These are phyloP conservation scores for Fusarium graminum DNA, from an alignment of 2,329 filamentous ascomycete species.

Conservation along the genomic window DNA sequence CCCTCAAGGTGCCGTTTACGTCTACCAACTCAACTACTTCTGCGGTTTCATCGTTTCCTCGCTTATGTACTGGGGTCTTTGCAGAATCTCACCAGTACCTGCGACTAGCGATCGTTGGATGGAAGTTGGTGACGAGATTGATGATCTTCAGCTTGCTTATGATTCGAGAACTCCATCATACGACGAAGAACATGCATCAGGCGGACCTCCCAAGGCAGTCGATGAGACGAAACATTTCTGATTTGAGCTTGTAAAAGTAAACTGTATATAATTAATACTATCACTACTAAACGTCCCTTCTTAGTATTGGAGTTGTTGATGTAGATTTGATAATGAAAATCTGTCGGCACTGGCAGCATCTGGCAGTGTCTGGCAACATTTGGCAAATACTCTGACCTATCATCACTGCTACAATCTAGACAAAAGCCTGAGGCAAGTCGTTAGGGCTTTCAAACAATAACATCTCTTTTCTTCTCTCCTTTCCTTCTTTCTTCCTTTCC, in stretches of 20 bases:
- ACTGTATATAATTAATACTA: too few relatives aligned
- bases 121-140: constrained; percentile 76
- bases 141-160: constrained; percentile 65
- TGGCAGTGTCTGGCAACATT: too few relatives aligned
- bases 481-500: too few relatives aligned
- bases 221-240: constrained; percentile 35
- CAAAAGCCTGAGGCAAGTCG: too few relatives aligned
- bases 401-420: too few relatives aligned
- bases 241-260: neutral
- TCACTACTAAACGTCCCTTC: too few relatives aligned
- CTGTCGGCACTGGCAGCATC: too few relatives aligned
- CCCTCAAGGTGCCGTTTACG: constrained; percentile 82
- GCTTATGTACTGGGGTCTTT: constrained; percentile 76
- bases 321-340: too few relatives aligned
- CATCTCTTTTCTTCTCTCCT: too few relatives aligned
- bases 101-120: constrained; percentile 82
- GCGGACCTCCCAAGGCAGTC: constrained; percentile 13
- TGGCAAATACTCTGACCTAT: too few relatives aligned
- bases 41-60: constrained; percentile 80
- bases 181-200: constrained; percentile 54
- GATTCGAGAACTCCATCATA: constrained; percentile 55
- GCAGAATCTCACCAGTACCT: constrained; percentile 77
- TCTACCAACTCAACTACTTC: constrained; percentile 95
- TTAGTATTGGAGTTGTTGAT: too few relatives aligned
- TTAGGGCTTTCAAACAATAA: too few relatives aligned